These are phyloP conservation scores for Byssoonygena ceratinophila DNA, from an alignment of 2,329 filamentous ascomycete species.

Conservation along the genomic window DNA sequence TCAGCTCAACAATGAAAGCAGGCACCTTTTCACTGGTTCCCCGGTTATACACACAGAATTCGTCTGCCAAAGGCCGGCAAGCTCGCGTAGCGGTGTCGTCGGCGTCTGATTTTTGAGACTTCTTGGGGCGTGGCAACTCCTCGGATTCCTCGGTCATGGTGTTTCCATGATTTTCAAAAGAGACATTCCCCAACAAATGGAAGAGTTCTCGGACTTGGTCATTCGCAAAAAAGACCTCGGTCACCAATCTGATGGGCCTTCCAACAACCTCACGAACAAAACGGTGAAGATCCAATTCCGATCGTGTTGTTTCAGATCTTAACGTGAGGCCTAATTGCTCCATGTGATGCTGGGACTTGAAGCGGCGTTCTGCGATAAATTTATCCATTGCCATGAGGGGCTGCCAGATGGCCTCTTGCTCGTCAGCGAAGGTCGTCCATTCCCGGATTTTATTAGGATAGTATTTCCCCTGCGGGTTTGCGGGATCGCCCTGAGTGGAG, in stretches of 20 bases:
- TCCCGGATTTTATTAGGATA: constrained; percentile 13
- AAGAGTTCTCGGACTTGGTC: constrained; percentile 9
- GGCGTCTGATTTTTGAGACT: background rate
- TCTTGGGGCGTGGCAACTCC: background rate
- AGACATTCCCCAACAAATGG: constrained; percentile 11
- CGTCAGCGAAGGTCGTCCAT: constrained; percentile 12
- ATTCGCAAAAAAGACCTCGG: constrained; percentile 5
- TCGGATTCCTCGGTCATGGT: constrained; percentile 2
- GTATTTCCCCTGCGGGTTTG: constrained; percentile 14
- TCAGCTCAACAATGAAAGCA: constrained; percentile 36
- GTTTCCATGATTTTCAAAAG: constrained; percentile 18
- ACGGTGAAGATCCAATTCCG: constrained; percentile 15
- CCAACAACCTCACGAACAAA: constrained; percentile 13
- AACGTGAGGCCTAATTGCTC: constrained; percentile 7
- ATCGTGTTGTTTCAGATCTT: background rate
- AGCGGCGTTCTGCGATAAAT: constrained; percentile 13
- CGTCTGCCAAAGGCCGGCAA: constrained; percentile 23
- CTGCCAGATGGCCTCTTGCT: constrained; percentile 12
- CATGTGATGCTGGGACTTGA: constrained; percentile 10
- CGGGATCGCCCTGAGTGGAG: constrained; percentile 12
- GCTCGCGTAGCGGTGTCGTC: background rate
- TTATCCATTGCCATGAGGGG: background rate
- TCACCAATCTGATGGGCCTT: constrained; percentile 8
- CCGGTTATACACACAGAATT: constrained; percentile 30
- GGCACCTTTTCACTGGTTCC: constrained; percentile 17